Evolutionary conservation across 352 stramenopile species (phyloP).

Genomic region (Plasmopara viticola): DNA sequence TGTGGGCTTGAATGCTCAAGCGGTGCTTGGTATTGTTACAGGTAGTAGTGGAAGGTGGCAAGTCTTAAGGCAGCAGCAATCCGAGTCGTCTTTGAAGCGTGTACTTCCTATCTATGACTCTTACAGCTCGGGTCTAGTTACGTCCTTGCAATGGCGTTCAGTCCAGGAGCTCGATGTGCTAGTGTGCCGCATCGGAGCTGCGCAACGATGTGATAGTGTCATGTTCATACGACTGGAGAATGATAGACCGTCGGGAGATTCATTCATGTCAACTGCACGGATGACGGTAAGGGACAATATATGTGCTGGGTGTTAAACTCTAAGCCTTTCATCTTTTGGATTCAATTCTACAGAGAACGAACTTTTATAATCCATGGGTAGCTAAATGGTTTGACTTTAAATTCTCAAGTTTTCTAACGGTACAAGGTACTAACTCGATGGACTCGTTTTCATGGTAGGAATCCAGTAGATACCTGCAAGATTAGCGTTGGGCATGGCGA

Average conservation of each 20-base stretch:
- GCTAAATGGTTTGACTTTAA: conserved; percentile 22
- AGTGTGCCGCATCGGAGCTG: conserved; percentile 17
- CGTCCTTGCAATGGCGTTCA: conserved; percentile 29
- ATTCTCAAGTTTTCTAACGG: neutral
- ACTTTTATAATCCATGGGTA: conserved; percentile 27
- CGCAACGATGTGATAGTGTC: conserved; percentile 11
- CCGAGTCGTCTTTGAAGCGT: conserved; percentile 5
- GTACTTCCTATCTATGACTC: conserved; percentile 11
- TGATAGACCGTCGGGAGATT: conserved; percentile 1
- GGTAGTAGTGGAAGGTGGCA: conserved; percentile 19
- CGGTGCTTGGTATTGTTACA: conserved; percentile 5
- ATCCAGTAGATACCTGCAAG: conserved; percentile 16
- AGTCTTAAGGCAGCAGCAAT: conserved; percentile 13
- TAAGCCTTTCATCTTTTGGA: neutral
- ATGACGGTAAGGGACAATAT: conserved; percentile 10
- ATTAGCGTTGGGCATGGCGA: conserved; percentile 28
- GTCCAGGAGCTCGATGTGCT: conserved; percentile 24
- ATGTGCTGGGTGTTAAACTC: neutral
- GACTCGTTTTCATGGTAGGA: conserved; percentile 10
- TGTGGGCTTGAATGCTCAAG: neutral
- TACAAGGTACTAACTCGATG: neutral
- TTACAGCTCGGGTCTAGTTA: conserved; percentile 14
- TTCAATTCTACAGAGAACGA: conserved; percentile 8
- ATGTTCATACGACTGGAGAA: conserved; percentile 12
- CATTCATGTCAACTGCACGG: conserved; percentile 4